Base-by-base conservation (phyloP, 345 rosid species). In the Linum tenue region DNA sequence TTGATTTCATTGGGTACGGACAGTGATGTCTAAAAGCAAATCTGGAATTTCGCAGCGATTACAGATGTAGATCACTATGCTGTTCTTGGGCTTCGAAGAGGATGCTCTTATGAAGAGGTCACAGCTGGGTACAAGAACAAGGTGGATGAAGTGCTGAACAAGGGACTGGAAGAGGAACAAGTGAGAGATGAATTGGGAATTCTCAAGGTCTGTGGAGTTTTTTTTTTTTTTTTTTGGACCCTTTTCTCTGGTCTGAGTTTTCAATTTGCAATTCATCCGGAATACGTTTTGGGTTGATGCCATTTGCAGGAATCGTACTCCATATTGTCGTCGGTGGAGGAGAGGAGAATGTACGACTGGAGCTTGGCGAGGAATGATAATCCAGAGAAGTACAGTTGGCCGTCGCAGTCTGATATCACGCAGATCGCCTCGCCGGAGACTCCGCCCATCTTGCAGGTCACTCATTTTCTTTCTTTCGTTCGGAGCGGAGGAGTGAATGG, bases 291-390 rank as follows among this genome's bases (percentile, higher is more conserved):
- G 51, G 35, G 2, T 62, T 42, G 65, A 37, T 38, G 11, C 5
- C 1, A n/a, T 53, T 7, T 48, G 22, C 50, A 92, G 98, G 95
- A 89, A 64, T 81, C 96, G 0, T 84, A 87, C 70, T 64, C 80
- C 16, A 81, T 89, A 9, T 72, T 92, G 69, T 89, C 95, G 4
- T 50, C 90, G 1, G 71, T 38, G 60, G 82, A 89, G 63, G 98
- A 92, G 74, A 85, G 90, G 67, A 83, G 98, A 73, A 38, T 92
- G 83, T 92, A 92, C 53, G 96, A 89, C 63, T 92, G 98, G 98
- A 92, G 98, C 77, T 72, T 92, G 82, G 84, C 82, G 0, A 85
- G 98, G 61, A 85, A 67, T 56, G 84, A 64, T 39, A 72, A 72
- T 3, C 75, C 95, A 43, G 96, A 84, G 1, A 70, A 67, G 42